A percentile compares a stretch with the other conserved stretches of the same genome.
Evolutionary conservation across 2,329 filamentous ascomycete genomes (phyloP).

Genomic region (Ramichloridium luteum): DNA sequence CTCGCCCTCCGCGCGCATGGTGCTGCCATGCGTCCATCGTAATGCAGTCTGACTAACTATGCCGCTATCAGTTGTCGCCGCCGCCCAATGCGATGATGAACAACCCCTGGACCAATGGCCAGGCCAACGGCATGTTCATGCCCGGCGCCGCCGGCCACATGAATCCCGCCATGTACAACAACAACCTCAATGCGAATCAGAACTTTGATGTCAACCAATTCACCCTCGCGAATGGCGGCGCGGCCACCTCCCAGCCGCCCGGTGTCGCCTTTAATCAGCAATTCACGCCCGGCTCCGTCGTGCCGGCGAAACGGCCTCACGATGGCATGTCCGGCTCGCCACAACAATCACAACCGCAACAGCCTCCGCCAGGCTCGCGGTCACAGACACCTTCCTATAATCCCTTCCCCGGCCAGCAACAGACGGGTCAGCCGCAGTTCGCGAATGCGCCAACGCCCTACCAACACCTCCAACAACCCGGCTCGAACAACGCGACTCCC

Average conservation of each 20-base stretch:
- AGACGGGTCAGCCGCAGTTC: conserved; percentile 40
- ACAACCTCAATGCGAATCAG: conserved; percentile 2
- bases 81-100: conserved; percentile 11
- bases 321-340: conserved; percentile 78
- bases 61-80: conserved; percentile 2
- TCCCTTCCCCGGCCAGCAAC: conserved; percentile 49
- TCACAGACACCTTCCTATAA: conserved; percentile 62
- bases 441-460: conserved; percentile 57
- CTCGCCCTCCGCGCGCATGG: conserved; percentile 1
- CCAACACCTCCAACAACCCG: conserved; percentile 62
- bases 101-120: conserved; percentile 10
- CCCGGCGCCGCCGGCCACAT: conserved; percentile 12
- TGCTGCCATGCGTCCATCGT: neutral
- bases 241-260: conserved; percentile 2
- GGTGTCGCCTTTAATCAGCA: conserved; percentile 5
- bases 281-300: conserved; percentile 68
- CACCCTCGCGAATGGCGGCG: conserved; percentile 8
- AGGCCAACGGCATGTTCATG: conserved; percentile 15
- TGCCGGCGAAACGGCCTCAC: conserved; percentile 84
- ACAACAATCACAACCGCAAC: conserved; percentile 54
- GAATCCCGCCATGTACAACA: conserved; percentile 15
- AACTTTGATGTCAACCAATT: conserved; percentile 5
- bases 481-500: conserved; percentile 73
- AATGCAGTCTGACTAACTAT: conserved; percentile 6
- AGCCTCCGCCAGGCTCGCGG: conserved; percentile 48